Evolutionary conservation across 2,329 filamentous ascomycete genomes (phyloP).

Genomic region (Fusarium palustre): DNA sequence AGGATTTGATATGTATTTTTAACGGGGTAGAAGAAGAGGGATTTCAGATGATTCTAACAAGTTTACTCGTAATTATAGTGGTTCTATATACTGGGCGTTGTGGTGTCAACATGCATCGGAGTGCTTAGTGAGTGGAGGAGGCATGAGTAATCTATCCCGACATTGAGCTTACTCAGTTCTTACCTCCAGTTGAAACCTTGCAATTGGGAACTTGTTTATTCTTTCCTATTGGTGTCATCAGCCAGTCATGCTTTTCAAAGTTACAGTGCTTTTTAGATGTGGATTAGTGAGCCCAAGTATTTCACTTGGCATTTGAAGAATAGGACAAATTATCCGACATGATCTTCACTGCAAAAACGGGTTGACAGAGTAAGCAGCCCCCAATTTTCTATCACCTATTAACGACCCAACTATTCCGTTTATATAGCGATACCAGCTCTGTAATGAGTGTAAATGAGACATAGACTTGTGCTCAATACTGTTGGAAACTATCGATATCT

Average conservation of each 20-base stretch:
- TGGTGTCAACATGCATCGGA: not conserved
- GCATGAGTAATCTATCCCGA: not conserved
- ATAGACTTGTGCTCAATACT: not conserved
- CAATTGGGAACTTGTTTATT: not conserved
- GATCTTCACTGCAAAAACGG: no score
- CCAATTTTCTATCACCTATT: not conserved
- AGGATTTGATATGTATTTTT: not conserved
- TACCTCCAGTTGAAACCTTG: no score
- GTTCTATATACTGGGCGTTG: not conserved
- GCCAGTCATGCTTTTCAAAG: not conserved
- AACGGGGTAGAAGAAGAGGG: accelerated
- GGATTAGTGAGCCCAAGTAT: not conserved
- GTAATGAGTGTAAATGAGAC: not conserved
- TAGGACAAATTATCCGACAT: not conserved
- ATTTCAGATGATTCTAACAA: no score
- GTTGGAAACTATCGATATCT: not conserved
- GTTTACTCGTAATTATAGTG: accelerated
- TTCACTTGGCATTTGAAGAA: not conserved
- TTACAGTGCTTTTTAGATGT: no score
- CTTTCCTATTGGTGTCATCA: not conserved
- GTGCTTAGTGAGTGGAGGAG: not conserved
- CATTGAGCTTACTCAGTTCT: not conserved
- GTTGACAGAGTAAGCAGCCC: not conserved
- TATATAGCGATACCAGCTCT: not conserved
- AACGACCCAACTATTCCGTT: not conserved